Evolutionary conservation across 2,329 filamentous ascomycete genomes (phyloP).

Genomic region (Scedosporium minutisporum): DNA sequence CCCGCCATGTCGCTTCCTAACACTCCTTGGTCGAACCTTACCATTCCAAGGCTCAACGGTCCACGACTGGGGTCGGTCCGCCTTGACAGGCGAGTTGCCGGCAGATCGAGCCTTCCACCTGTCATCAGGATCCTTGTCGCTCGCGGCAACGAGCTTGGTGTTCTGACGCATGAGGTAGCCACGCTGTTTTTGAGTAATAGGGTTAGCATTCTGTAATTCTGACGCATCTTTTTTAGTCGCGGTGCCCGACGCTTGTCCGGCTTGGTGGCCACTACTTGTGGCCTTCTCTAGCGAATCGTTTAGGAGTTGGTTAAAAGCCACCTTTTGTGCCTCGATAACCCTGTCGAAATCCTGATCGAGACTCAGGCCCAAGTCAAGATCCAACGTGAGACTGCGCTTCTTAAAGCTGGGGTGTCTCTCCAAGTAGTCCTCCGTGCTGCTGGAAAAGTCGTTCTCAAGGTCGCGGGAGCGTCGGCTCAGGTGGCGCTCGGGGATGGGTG

Average conservation of each 20-base stretch:
- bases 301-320: slow-evolving; percentile 41
- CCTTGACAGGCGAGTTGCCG: slow-evolving; percentile 62
- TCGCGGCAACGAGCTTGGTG: slow-evolving; percentile 93
- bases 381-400: slow-evolving; percentile 72
- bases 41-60: slow-evolving; percentile 96
- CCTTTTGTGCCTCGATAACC: slow-evolving; percentile 95
- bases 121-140: slow-evolving; percentile 58
- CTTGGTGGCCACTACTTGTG: slow-evolving; percentile 16
- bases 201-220: slow-evolving; percentile 47
- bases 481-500: slow-evolving; percentile 52
- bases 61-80: slow-evolving; percentile 80
- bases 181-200: slow-evolving; percentile 62
- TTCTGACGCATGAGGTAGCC: slow-evolving; percentile 98
- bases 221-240: slow-evolving; percentile 6
- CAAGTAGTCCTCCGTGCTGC: slow-evolving; percentile 30
- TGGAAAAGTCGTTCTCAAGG: slow-evolving; percentile 27
- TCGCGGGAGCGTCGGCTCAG: slow-evolving; percentile 44
- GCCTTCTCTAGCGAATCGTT: slow-evolving; percentile 11
- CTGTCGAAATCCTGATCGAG: slow-evolving; percentile 89
- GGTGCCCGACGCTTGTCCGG: slow-evolving; percentile 37
- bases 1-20: slow-evolving; percentile 40
- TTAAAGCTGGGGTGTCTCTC: slow-evolving; percentile 65
- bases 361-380: slow-evolving; percentile 75
- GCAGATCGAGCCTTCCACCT: slow-evolving; percentile 47
- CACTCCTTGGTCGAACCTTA: slow-evolving; percentile 56